A percentile compares a stretch with the other conserved stretches of the same genome.
These are phyloP conservation scores for Apiospora marii DNA, from an alignment of 2,329 filamentous ascomycete species.

Conservation along the genomic window DNA sequence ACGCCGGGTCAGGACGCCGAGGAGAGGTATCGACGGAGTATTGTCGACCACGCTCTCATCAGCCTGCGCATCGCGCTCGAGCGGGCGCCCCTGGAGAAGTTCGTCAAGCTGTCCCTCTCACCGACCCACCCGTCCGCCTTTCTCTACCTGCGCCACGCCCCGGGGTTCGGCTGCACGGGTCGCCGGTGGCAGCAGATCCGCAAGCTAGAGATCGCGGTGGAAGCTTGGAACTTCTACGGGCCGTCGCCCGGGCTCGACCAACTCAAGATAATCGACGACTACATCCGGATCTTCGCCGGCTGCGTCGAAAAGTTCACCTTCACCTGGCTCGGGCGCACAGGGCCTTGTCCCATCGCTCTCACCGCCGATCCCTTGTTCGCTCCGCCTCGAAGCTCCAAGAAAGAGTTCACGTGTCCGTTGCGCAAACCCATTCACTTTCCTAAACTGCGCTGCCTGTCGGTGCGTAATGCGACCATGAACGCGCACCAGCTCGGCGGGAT, in stretches of 20 bases:
- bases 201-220: conserved; percentile 75
- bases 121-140: conserved; percentile 79
- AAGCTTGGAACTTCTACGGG: conserved; percentile 71
- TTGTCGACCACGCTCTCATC: conserved; percentile 89
- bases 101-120: conserved; percentile 75
- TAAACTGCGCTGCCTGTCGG: conserved; percentile 70
- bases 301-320: conserved; percentile 76
- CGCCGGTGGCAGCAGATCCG: conserved; percentile 81
- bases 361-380: conserved; percentile 73
- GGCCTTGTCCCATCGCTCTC: conserved; percentile 77
- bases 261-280: conserved; percentile 82
- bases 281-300: conserved; percentile 74
- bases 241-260: conserved; percentile 71
- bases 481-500: conserved; percentile 74
- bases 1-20: conserved; percentile 76
- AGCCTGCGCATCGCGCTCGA: conserved; percentile 86
- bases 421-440: conserved; percentile 71
- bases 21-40: conserved; percentile 76
- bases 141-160: conserved; percentile 77
- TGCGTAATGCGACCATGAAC: conserved; percentile 78
- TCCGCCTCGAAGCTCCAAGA: conserved; percentile 59
- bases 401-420: conserved; percentile 72
- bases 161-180: conserved; percentile 75
- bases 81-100: conserved; percentile 68
- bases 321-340: conserved; percentile 76